A percentile compares a stretch with the other conserved stretches of the same genome.
Evolutionary conservation across 148 eudicot genomes (phyloP).

Genomic region (Simmondsia chinensis): DNA sequence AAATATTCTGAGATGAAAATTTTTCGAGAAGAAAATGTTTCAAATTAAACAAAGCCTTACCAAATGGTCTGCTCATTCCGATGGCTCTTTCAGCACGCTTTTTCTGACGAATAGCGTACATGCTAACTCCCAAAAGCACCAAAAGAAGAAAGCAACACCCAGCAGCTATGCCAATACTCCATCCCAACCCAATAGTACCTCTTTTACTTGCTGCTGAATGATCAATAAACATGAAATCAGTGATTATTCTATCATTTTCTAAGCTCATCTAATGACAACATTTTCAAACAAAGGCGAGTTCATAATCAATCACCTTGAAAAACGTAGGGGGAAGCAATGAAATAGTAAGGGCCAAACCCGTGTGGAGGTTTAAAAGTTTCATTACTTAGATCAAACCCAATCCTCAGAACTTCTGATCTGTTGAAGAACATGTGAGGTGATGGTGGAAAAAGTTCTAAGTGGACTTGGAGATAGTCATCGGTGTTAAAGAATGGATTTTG

Average conservation of each 20-base stretch:
- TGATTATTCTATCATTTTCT: neutral
- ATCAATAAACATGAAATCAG: neutral
- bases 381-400: slow-evolving; percentile 66
- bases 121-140: slow-evolving; percentile 47
- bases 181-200: slow-evolving; percentile 30
- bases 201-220: slow-evolving; percentile 27
- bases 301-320: slow-evolving; percentile 49
- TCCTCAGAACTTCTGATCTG: slow-evolving; percentile 48
- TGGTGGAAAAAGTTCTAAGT: slow-evolving; percentile 70
- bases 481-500: slow-evolving; percentile 62
- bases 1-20: too few species aligned
- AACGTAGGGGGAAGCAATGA: slow-evolving; percentile 59
- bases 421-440: slow-evolving; percentile 42
- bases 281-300: slow-evolving; percentile 1
- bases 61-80: slow-evolving; percentile 61
- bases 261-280: neutral
- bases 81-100: slow-evolving; percentile 71
- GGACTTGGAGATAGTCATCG: slow-evolving; percentile 74
- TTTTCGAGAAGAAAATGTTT: neutral
- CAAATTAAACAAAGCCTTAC: slow-evolving; percentile 22
- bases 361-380: slow-evolving; percentile 78
- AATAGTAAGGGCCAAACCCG: slow-evolving; percentile 72
- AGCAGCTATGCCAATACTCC: slow-evolving; percentile 44
- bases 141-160: slow-evolving; percentile 36
- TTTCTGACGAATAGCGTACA: slow-evolving; percentile 65